A percentile compares a stretch with the other conserved stretches of the same genome.
Conservation (phyloP, 2,329 filamentous ascomycete genomes). For the Colletotrichum ledebouriae region DNA sequence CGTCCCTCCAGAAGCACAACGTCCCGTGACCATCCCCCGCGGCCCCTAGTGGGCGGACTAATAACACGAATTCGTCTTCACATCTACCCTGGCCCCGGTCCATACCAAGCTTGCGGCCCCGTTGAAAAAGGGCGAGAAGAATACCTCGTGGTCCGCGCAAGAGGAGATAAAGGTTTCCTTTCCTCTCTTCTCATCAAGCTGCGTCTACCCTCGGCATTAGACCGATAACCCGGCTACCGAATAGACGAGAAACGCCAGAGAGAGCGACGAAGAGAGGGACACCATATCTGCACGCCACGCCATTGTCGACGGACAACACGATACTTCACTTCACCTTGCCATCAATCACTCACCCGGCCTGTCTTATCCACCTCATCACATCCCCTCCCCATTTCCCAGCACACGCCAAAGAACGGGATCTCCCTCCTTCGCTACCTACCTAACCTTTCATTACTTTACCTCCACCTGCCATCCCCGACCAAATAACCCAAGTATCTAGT, state of each 20-base stretch:
- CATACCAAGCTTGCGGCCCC: conserved; percentile 34
- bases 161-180: conserved; percentile 28
- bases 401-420: conserved; percentile 18
- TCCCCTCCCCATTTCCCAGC: conserved; percentile 24
- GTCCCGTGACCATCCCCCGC: conserved; percentile 33
- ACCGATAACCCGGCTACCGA: conserved; percentile 28
- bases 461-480: conserved; percentile 27
- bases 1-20: conserved; percentile 29
- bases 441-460: conserved; percentile 26
- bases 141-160: conserved; percentile 9
- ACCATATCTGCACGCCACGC: conserved; percentile 22
- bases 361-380: conserved; percentile 27
- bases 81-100: conserved; percentile 31
- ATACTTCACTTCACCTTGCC: conserved; percentile 24
- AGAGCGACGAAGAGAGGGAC: background rate
- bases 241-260: background rate
- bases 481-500: conserved; percentile 4
- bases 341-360: conserved; percentile 5
- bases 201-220: conserved; percentile 33
- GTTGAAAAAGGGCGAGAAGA: conserved; percentile 37
- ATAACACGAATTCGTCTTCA: conserved; percentile 39
- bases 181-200: background rate
- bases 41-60: conserved; percentile 30
- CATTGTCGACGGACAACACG: conserved; percentile 20
- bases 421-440: conserved; percentile 14